phyloP scores from a whole-genome alignment of 179 eudicot genomes.

The Beta lomatogona region DNA sequence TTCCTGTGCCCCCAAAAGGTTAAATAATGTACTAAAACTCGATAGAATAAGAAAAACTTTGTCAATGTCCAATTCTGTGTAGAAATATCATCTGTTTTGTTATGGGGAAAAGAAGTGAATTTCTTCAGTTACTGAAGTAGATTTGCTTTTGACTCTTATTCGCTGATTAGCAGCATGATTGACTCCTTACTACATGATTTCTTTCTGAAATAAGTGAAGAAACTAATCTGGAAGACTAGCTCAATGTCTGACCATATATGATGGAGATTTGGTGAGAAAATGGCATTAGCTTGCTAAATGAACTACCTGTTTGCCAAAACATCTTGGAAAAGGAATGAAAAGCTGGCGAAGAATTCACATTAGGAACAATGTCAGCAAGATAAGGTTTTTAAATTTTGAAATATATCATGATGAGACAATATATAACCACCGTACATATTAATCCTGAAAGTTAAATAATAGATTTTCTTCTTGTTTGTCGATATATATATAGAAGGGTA shows the following conservation, averaged over 20 bases:
- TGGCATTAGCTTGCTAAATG: not conserved
- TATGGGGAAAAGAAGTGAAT: not conserved
- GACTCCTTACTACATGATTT: not conserved
- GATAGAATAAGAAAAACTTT: not conserved
- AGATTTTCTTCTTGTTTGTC: not conserved
- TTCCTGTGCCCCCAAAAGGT: not conserved
- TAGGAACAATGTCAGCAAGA: not conserved
- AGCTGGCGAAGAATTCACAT: not conserved
- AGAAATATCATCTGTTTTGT: not conserved
- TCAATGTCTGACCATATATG: not conserved
- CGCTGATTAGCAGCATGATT: not conserved
- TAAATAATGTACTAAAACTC: not conserved
- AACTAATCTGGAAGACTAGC: not conserved
- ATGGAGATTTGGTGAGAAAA: not conserved
- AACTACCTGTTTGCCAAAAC: not conserved
- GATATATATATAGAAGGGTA: not conserved
- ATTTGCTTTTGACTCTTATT: not conserved
- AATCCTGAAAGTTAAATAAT: not conserved
- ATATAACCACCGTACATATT: not conserved
- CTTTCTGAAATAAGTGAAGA: not conserved
- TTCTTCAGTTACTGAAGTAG: not conserved
- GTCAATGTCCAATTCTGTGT: not conserved
- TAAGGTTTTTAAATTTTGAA: not conserved
- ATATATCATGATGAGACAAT: not conserved
- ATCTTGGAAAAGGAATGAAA: not conserved